Evolutionary conservation across 2,329 filamentous ascomycete species (phyloP).

Genomic region (Aureobasidium sp.): DNA sequence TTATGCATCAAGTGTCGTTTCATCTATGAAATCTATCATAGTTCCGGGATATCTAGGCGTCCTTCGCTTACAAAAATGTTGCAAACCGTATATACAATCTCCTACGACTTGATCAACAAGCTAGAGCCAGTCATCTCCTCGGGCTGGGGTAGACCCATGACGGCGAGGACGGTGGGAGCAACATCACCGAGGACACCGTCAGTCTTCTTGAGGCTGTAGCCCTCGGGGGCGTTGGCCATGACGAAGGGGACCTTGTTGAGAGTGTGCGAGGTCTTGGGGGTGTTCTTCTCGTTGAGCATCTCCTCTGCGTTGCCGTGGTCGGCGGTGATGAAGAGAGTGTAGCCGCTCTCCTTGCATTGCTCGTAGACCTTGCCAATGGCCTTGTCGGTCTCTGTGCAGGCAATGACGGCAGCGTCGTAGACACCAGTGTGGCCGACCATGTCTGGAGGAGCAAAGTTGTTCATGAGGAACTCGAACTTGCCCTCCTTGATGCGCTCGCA

Average conservation of each 20-base stretch:
- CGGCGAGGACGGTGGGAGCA: constrained; percentile 81
- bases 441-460: constrained; percentile 98
- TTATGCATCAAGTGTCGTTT: constrained; percentile 2
- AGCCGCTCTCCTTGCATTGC: constrained; percentile 85
- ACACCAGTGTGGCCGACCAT: constrained; percentile 99
- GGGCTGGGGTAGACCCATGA: constrained; percentile 85
- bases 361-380: constrained; percentile 90
- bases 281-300: constrained; percentile 94
- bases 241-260: constrained; percentile 96
- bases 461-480: constrained; percentile 96
- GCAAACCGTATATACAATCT: background rate
- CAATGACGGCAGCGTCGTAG: constrained; percentile 86
- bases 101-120: constrained; percentile 65
- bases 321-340: constrained; percentile 88
- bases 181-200: constrained; percentile 94
- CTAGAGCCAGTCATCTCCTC: constrained; percentile 86
- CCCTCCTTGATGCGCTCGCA: constrained; percentile 76
- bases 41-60: background rate
- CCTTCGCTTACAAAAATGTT: background rate
- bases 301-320: constrained; percentile 98
- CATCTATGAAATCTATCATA: background rate
- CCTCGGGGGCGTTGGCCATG: constrained; percentile 91
- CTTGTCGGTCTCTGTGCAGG: constrained; percentile 78
- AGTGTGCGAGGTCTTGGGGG: constrained; percentile 96
- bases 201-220: constrained; percentile 76